These are phyloP conservation scores for Dryadomyces quercivorus DNA, from an alignment of 2,329 filamentous ascomycete species.

Conservation along the genomic window DNA sequence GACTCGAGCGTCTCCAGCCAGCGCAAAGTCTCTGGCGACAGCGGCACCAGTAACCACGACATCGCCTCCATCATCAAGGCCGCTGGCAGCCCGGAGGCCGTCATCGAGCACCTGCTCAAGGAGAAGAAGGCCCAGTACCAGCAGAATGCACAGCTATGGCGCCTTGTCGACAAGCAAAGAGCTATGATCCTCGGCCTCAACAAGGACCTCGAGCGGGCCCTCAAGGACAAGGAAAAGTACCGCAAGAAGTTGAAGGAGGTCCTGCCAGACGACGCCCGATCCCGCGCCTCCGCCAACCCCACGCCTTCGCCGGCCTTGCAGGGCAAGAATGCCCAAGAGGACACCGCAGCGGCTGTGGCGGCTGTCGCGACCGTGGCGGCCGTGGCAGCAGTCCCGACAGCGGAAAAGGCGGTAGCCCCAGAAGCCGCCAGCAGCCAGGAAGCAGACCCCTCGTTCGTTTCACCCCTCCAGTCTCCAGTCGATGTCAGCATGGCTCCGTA, in stretches of 20 bases:
- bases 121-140: slow-evolving; percentile 82
- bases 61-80: slow-evolving; percentile 68
- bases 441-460: too few species aligned
- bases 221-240: slow-evolving; percentile 93
- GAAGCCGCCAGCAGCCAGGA: too few species aligned
- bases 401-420: too few species aligned
- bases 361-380: neutral
- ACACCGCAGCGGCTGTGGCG: neutral
- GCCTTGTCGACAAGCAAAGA: slow-evolving; percentile 89
- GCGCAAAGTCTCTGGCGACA: slow-evolving; percentile 45
- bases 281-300: neutral
- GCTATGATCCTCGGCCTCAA: slow-evolving; percentile 89
- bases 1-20: slow-evolving; percentile 74
- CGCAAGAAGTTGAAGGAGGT: slow-evolving; percentile 79
- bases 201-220: slow-evolving; percentile 78
- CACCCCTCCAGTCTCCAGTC: slow-evolving; percentile 37
- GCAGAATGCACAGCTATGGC: slow-evolving; percentile 90
- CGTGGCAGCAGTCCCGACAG: neutral
- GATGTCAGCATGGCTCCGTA: slow-evolving; percentile 49
- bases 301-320: neutral
- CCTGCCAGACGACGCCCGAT: slow-evolving; percentile 20
- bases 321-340: neutral
- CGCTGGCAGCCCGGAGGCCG: slow-evolving; percentile 78
- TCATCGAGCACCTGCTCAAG: slow-evolving; percentile 77
- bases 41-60: slow-evolving; percentile 50